Conservation (phyloP, 352 stramenopile species). For the Plasmopara halstedii region DNA sequence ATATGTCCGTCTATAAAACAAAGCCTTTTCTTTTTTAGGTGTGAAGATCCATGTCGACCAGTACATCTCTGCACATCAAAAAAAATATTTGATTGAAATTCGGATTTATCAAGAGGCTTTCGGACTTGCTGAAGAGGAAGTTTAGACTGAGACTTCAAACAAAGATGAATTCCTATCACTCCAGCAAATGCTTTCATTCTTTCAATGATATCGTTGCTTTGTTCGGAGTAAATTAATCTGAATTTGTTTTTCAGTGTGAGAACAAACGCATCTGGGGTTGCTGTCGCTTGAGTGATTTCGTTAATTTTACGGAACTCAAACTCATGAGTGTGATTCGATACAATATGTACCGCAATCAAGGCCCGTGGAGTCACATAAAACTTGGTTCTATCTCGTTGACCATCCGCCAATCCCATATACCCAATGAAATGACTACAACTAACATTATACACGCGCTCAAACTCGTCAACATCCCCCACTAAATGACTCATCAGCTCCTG, state of each 20-base stretch:
- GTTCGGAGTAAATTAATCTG: slow-evolving; percentile 69
- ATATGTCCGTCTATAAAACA: slow-evolving; percentile 45
- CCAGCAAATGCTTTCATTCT: slow-evolving; percentile 58
- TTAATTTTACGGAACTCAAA: slow-evolving; percentile 66
- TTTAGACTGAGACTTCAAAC: slow-evolving; percentile 23
- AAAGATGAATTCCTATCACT: slow-evolving; percentile 54
- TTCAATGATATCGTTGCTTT: slow-evolving; percentile 45
- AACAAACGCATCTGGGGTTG: slow-evolving; percentile 52
- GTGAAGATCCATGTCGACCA: slow-evolving; percentile 46
- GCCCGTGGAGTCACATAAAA: slow-evolving; percentile 63
- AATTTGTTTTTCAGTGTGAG: slow-evolving; percentile 52
- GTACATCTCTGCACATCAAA: slow-evolving; percentile 52
- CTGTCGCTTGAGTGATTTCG: slow-evolving; percentile 31
- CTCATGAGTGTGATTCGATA: slow-evolving; percentile 65
- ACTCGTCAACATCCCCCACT: slow-evolving; percentile 65
- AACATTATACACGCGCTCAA: slow-evolving; percentile 60
- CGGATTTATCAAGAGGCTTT: slow-evolving; percentile 27
- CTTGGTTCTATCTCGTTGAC: slow-evolving; percentile 67
- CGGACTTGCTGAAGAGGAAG: slow-evolving; percentile 46
- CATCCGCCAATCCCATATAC: slow-evolving; percentile 57
- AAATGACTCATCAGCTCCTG: slow-evolving; percentile 82
- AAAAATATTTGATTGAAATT: slow-evolving; percentile 33
- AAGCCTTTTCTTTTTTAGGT: slow-evolving; percentile 58
- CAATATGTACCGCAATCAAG: slow-evolving; percentile 50
- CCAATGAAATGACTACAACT: slow-evolving; percentile 70